Percentiles rank a stretch among this genome's conserved stretches.
These are phyloP conservation scores for Hippophae gyantsensis DNA, from an alignment of 306 rosid genomes.

Conservation along the genomic window DNA sequence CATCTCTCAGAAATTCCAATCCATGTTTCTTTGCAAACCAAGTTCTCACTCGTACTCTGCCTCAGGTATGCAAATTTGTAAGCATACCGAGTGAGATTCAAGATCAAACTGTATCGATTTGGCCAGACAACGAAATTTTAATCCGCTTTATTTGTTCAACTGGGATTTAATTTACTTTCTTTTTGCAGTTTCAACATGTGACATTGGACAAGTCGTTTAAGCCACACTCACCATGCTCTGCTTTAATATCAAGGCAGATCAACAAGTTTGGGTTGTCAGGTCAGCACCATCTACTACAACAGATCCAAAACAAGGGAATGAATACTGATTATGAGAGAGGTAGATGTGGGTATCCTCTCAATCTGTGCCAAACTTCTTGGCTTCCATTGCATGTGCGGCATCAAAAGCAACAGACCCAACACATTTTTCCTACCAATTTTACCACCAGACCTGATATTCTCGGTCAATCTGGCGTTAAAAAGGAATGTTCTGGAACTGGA, in stretches of 20 bases:
- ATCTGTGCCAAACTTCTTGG: background rate
- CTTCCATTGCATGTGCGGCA: slow-evolving; percentile 4
- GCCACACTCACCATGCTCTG: background rate
- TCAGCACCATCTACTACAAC: slow-evolving; percentile 8
- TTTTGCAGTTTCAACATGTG: slow-evolving; percentile 6
- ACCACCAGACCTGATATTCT: background rate
- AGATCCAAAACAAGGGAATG: no score
- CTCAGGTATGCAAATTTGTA: no score
- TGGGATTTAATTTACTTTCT: no score
- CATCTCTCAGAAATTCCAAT: no score
- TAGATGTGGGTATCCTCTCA: no score
- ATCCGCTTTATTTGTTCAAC: no score
- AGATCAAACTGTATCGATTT: no score
- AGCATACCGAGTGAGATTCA: no score
- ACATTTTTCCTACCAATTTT: background rate
- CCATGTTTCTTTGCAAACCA: no score
- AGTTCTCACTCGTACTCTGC: no score
- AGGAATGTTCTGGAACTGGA: slow-evolving; percentile 16
- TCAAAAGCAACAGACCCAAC: slow-evolving; percentile 1
- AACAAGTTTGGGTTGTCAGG: background rate
- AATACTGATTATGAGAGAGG: no score
- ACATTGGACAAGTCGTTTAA: background rate
- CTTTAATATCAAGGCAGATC: background rate
- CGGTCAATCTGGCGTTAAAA: slow-evolving; percentile 7
- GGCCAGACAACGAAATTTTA: no score